Conservation (phyloP, 192 early-diverging fungal species). For the Gryganskiella cystojenkinii region DNA sequence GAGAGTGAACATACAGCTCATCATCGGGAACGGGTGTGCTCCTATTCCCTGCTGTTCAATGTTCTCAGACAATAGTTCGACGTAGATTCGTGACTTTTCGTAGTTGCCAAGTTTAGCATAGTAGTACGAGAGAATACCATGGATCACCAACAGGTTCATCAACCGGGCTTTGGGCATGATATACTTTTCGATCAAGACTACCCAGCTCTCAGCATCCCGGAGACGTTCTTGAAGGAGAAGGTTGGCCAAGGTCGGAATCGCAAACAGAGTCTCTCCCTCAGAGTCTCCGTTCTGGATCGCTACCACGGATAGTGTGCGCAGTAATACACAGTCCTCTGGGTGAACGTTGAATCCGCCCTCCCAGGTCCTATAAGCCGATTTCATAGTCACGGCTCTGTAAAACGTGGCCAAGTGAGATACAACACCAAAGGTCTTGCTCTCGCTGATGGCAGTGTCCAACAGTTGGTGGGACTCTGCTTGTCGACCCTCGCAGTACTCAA, state of each 20-base stretch:
- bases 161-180: conserved; percentile 36
- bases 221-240: conserved; percentile 50
- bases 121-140: conserved; percentile 52
- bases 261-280: conserved; percentile 58
- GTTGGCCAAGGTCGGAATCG: conserved; percentile 54
- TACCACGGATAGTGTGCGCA: conserved; percentile 50
- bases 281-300: conserved; percentile 58
- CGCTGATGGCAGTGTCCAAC: conserved; percentile 50
- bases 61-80: conserved; percentile 22
- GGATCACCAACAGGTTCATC: conserved; percentile 50
- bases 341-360: conserved; percentile 52
- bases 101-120: conserved; percentile 48
- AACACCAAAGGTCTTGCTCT: conserved; percentile 50
- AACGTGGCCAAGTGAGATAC: conserved; percentile 55
- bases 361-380: conserved; percentile 57
- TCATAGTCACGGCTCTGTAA: conserved; percentile 53
- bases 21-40: conserved; percentile 39
- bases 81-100: conserved; percentile 34
- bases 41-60: conserved; percentile 34
- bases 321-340: conserved; percentile 41
- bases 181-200: conserved; percentile 51
- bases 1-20: conserved; percentile 28
- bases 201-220: conserved; percentile 50
- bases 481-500: conserved; percentile 57
- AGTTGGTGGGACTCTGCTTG: conserved; percentile 35